These are phyloP conservation scores for Casuarina equisetifolia DNA, from an alignment of 306 rosid genomes.

Conservation along the genomic window DNA sequence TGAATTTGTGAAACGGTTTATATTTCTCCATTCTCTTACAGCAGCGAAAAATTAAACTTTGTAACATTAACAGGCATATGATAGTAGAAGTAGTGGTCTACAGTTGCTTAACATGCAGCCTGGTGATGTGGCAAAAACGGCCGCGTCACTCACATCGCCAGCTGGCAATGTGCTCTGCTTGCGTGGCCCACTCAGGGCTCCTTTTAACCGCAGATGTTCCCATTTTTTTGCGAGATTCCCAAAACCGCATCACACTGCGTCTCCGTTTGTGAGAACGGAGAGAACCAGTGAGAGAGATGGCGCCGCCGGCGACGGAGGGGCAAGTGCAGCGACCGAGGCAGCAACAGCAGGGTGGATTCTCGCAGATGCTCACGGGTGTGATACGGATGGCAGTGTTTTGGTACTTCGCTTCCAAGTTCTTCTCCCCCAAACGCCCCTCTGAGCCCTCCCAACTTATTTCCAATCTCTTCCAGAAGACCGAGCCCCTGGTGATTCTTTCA, in stretches of 20 bases:
- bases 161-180: too few relatives aligned
- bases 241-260: neutral
- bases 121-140: neutral
- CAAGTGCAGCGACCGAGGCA: slow-evolving; percentile 45
- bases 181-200: too few relatives aligned
- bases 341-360: slow-evolving; percentile 59
- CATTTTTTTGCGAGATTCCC: neutral
- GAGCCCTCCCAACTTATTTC: slow-evolving; percentile 65
- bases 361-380: slow-evolving; percentile 61
- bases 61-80: too few relatives aligned
- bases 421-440: slow-evolving; percentile 66
- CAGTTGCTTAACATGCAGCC: too few relatives aligned
- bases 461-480: slow-evolving; percentile 71
- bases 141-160: too few relatives aligned
- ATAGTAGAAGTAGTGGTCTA: too few relatives aligned
- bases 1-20: too few relatives aligned
- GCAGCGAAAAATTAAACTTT: too few relatives aligned
- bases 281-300: slow-evolving; percentile 35
- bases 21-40: too few relatives aligned
- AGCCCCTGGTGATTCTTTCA: slow-evolving; percentile 53
- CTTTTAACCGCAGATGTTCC: neutral
- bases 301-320: slow-evolving; percentile 64
- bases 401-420: slow-evolving; percentile 97
- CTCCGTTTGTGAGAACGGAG: neutral
- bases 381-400: slow-evolving; percentile 92